Base-by-base conservation (phyloP, 371 early-diverging fungal species). In the Mucor sp. region DNA sequence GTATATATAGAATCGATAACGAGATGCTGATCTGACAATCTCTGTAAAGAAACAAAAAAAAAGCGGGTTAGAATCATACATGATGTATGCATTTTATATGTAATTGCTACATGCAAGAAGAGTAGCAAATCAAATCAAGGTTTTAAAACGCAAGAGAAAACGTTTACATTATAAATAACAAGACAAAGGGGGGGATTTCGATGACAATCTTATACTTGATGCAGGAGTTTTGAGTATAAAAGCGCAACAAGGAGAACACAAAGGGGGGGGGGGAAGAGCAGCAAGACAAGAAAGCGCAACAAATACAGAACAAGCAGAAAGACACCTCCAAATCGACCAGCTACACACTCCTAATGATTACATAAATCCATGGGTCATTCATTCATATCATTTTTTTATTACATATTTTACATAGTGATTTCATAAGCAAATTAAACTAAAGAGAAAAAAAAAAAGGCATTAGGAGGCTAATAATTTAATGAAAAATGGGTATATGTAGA, bases 11-110 rank as follows among this genome's bases (percentile, higher is more conserved):
- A 41, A 41, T 17, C 5, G 41, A 14, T 14, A 41, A 47, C 21
- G 47, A 21, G 47, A 19, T 19, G 47, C 14, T 53, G 53, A 53
- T 53, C 53, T 53, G 53, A 53, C 53, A 53, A 53, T 53, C 53
- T 53, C 23, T 53, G 27, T 25, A 15, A 53, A 25, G 21, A 47
- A 47, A 21, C 8, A 47, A 47, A 44, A 53, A 25, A 21, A 27
- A 53, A 27, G 53, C 27, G 27, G 50, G 53, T 53, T 53, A 53
- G 15, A 53, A 53, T 25, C 53, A 14, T 53, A 23, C 53, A 53
- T 53, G 53, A 6, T 53, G 27, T 14, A 15, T 25, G 53, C 53
- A 53, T 53, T 27, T 14, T 53, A 47, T 53, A 53, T 53, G 53
- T 53, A 53, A 14, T 11, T 12, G 14, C 25, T 53, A 53, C 53